These are phyloP conservation scores for Leucocoprinus leucothites DNA, from an alignment of 768 basidiomycete species.

Conservation along the genomic window DNA sequence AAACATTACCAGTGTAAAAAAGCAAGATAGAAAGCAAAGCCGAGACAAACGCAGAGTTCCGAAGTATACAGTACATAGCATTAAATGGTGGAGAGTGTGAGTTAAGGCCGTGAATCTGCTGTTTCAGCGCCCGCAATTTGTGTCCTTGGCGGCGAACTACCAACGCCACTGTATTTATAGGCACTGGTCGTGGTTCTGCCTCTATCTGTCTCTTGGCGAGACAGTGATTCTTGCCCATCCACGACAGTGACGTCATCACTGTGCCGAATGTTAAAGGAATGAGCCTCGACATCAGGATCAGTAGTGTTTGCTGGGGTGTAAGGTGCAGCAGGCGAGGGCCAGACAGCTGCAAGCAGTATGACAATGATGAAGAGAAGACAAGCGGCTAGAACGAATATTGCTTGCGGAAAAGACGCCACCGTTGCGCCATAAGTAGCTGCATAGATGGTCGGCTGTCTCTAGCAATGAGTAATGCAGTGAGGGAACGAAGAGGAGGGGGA, in stretches of 20 bases:
- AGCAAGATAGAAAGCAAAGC: too few species aligned
- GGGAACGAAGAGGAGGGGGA: slow-evolving; percentile 1
- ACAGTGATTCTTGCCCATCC: not conserved
- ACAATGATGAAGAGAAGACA: slow-evolving; percentile 52
- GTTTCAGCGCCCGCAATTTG: not conserved
- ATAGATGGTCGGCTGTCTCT: slow-evolving; percentile 60
- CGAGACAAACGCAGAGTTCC: too few species aligned
- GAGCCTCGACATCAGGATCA: not conserved
- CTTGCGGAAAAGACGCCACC: slow-evolving; percentile 62
- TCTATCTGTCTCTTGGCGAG: not conserved
- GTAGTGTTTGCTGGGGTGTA: not conserved
- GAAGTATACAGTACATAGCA: too few species aligned
- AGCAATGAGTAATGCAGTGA: not conserved
- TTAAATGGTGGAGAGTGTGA: not conserved
- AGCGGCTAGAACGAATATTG: slow-evolving; percentile 63
- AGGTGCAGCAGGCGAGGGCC: slow-evolving; percentile 12
- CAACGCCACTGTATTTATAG: slow-evolving; percentile 7
- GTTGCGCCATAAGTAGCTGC: slow-evolving; percentile 63
- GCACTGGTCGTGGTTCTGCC: not conserved
- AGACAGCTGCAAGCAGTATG: slow-evolving; percentile 37
- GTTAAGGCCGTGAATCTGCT: not conserved
- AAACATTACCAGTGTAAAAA: too few species aligned
- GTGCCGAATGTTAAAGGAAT: not conserved
- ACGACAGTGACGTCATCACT: not conserved
- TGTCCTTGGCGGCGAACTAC: slow-evolving; percentile 1